Base-by-base conservation (phyloP, 805 yeast genomes). In the Priceomyces medius region DNA sequence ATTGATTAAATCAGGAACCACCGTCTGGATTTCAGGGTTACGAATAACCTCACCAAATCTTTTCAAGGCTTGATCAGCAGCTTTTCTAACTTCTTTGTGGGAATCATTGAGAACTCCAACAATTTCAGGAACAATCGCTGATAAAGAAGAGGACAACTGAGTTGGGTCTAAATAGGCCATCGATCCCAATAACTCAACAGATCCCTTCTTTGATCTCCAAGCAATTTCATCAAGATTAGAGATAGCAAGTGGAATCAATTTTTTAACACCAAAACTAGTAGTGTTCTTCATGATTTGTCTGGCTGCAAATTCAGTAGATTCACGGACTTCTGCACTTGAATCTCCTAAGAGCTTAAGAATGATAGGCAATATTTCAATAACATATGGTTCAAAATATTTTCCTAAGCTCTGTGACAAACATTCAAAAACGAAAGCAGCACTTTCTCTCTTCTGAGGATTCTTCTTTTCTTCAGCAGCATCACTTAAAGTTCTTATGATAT, bases 121-220 rank as follows among this genome's bases (percentile, higher is more conserved):
- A 65, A 93, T 89, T 58, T 91, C 96, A 1, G 99, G 99, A 46
- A 93, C 88, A 67, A 93, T 91, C 0, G 81, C 80, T 0, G 97
- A 85, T 52, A 93, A 71, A 0, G 97, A 88, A 0, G 90, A 77
- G 2, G 97, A 88, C 50, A 93, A 73, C 59, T 93, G 99, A 2
- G 93, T 76, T 3, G 99, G 99, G 56, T 91, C 97, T 47, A 93
- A 74, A 61, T 89, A 93, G 0, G 99, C 99, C 99, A 93, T 93
- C 18, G 96, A 82, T 64, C 99, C 99, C 35, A 93, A 76, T 39
- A 93, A 68, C 60, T 93, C 98, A 14, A 93, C 98, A 5, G 98
- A 87, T 3, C 98, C 99, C 66, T 89, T 88, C 68, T 93, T 93
- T 0, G 96, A 81, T 67, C 99, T 78, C 99, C 99, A 93, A 0